Conservation (phyloP, 1,139 yeast genomes). For the Candida buenavistaensis region DNA sequence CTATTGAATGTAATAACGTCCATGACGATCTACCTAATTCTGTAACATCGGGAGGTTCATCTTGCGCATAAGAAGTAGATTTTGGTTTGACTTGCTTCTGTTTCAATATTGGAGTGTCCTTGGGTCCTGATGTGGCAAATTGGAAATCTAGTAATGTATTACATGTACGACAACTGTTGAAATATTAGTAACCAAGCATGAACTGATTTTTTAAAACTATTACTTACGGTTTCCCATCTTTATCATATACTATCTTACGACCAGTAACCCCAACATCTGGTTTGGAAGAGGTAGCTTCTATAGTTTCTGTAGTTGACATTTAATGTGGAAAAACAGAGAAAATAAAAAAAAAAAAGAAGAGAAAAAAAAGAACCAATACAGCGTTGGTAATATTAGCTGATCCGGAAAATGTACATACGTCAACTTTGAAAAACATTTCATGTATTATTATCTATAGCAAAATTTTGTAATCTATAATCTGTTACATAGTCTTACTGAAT, state of each 20-base stretch:
- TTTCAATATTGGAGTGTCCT: slow-evolving; percentile 9
- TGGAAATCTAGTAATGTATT: slow-evolving; percentile 76
- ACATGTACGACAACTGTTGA: slow-evolving; percentile 87
- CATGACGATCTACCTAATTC: slow-evolving; percentile 84
- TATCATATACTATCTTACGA: slow-evolving; percentile 71
- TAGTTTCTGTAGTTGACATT: slow-evolving; percentile 3
- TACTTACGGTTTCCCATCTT: slow-evolving; percentile 87
- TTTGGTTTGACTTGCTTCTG: slow-evolving; percentile 10
- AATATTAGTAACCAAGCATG: too few species aligned
- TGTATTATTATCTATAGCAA: too few species aligned
- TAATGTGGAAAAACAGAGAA: background rate
- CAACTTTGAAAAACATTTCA: too few species aligned
- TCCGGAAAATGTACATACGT: background rate
- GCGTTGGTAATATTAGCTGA: background rate
- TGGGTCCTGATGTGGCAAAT: slow-evolving; percentile 44
- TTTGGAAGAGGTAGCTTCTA: slow-evolving; percentile 7
- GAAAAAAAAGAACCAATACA: background rate
- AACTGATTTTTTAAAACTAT: too few species aligned
- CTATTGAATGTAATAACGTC: slow-evolving; percentile 89
- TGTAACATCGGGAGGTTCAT: slow-evolving; percentile 86
- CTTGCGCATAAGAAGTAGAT: slow-evolving; percentile 31
- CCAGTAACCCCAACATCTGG: slow-evolving; percentile 61
- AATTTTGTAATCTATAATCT: too few species aligned
- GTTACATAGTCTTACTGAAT: too few species aligned
- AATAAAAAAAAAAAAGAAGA: background rate